Evolutionary conservation across 2,329 filamentous ascomycete species (phyloP), one percentile per base, ranked within the genome.

Genomic region (Fusarium siculi): DNA sequence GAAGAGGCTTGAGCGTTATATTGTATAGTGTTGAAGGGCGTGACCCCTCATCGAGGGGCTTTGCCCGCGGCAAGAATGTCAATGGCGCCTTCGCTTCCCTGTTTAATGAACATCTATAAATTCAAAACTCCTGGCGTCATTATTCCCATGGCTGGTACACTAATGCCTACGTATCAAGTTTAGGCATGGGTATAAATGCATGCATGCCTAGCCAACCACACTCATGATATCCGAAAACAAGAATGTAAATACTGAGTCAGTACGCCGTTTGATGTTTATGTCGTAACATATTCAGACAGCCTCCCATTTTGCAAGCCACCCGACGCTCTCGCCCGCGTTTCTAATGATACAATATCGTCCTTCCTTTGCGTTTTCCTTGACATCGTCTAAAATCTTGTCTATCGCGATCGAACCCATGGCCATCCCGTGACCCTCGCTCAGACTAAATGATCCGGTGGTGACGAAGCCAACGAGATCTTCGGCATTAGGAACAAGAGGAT

Each of bases 401-500:
- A 92, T 84, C 19, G 90, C 84, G 32, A 98, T 79, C 55, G 89
- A 92, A 0, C 93, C 96, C 66, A 98, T 86, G 1, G 91, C 96
- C 21, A 90, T 91, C 2, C 92, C 93, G 73, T 87, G 89, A 0
- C 96, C 96, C 72, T 93, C 90, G 5, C 90, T 89, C 4, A 98
- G 87, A 77, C 92, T 95, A 80, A 92, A 97, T 56, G 93, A 92
- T 0, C 96, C 96, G 2, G 92, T 93, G 5, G 95, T 98, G 30
- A 98, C 91, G 80, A 97, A 99, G 0, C 96, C 96, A 56, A 98
- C 89, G 18, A 98, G 85, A 79, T 98, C 93, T 28, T 88, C 86
- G 70, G 91, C 90, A 15, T 87, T 86, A 0, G 96, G 96, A n/a
- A 95, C 90, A 1, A 90, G 79, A 2, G 92, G 92, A 74, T 93